Evolutionary conservation across 306 rosid species (phyloP).

Genomic region (Ceratonia siliqua): DNA sequence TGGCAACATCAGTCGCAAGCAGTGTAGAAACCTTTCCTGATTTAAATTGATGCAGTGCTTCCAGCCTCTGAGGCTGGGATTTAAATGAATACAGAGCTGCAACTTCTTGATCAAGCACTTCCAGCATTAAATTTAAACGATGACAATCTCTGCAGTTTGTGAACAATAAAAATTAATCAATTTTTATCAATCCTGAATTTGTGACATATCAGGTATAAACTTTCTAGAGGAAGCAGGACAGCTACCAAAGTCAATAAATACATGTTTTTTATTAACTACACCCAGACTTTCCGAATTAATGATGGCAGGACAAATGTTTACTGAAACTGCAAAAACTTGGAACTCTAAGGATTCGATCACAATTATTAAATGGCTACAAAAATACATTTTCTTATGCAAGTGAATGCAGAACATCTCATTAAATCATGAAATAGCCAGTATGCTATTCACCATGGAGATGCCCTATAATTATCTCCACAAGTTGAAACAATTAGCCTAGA

Average conservation of each 20-base stretch:
- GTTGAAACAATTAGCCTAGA: background rate
- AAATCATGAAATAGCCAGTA: background rate
- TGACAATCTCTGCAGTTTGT: slow-evolving; percentile 73
- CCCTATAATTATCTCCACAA: background rate
- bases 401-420: background rate
- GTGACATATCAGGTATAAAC: background rate
- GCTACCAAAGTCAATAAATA: background rate
- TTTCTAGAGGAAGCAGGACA: background rate
- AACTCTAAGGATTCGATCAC: background rate
- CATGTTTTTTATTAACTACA: background rate
- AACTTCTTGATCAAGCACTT: slow-evolving; percentile 73
- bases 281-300: background rate
- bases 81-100: slow-evolving; percentile 78
- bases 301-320: background rate
- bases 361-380: background rate
- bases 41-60: slow-evolving; percentile 78
- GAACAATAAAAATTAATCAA: background rate
- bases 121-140: slow-evolving; percentile 69
- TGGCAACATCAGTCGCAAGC: slow-evolving; percentile 93
- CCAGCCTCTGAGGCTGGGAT: slow-evolving; percentile 78
- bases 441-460: background rate
- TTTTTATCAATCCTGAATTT: background rate
- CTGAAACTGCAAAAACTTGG: background rate
- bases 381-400: background rate
- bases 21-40: slow-evolving; percentile 76